A percentile compares a stretch with the other conserved stretches of the same genome.
These are phyloP conservation scores for Staphylotrichum longicolle DNA, from an alignment of 495 filamentous ascomycete genomes.

Conservation along the genomic window DNA sequence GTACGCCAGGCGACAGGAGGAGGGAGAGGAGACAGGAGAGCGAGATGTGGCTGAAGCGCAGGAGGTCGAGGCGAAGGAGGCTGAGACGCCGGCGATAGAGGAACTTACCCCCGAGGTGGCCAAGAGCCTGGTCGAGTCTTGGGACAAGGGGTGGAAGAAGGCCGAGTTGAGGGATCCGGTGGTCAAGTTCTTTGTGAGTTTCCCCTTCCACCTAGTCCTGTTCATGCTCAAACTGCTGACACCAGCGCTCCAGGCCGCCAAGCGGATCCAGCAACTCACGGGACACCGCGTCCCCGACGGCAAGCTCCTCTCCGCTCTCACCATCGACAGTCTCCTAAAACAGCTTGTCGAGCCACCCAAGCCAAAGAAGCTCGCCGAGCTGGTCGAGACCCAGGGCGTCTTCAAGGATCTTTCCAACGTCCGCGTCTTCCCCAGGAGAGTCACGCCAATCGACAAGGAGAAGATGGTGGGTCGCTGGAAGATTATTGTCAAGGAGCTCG, in stretches of 20 bases:
- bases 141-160: slow-evolving; percentile 51
- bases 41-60: not conserved
- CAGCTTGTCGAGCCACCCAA: slow-evolving; percentile 57
- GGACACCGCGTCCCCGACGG: slow-evolving; percentile 71
- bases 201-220: not conserved
- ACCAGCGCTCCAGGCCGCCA: slow-evolving; percentile 56
- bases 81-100: not conserved
- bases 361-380: slow-evolving; percentile 52
- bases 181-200: slow-evolving; percentile 66
- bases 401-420: slow-evolving; percentile 66
- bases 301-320: slow-evolving; percentile 52
- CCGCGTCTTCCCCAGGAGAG: slow-evolving; percentile 55
- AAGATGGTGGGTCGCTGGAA: slow-evolving; percentile 79
- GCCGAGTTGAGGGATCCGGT: slow-evolving; percentile 56
- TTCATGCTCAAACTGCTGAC: not conserved
- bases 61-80: slow-evolving; percentile 4
- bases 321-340: slow-evolving; percentile 55
- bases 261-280: slow-evolving; percentile 74
- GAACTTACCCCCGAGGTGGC: slow-evolving; percentile 30
- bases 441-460: slow-evolving; percentile 68
- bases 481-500: slow-evolving; percentile 71
- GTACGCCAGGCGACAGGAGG: slow-evolving; percentile 9
- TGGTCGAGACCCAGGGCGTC: slow-evolving; percentile 41
- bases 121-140: slow-evolving; percentile 31
- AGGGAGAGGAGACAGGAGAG: not conserved